Percentiles rank a stretch among this genome's conserved stretches.
Conservation (phyloP, 345 rosid species). For the Limnanthes douglasii region DNA sequence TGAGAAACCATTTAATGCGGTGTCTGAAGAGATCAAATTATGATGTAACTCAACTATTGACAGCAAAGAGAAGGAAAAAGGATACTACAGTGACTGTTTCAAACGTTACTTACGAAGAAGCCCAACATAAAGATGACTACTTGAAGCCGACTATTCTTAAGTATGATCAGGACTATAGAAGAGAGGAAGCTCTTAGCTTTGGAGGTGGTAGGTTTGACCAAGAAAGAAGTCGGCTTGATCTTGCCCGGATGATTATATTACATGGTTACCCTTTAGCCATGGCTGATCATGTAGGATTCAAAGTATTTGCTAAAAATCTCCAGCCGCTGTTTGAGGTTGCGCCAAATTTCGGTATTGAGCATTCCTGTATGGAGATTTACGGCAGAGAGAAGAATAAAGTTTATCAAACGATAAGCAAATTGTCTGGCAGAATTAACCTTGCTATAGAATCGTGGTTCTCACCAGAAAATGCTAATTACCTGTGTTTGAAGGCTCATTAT, state of each 20-base stretch:
- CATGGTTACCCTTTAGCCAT: constrained; percentile 73
- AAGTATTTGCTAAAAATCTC: constrained; percentile 73
- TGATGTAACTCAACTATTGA: constrained; percentile 76
- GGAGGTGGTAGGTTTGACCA: constrained; percentile 69
- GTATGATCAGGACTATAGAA: constrained; percentile 60
- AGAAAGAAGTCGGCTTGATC: constrained; percentile 63
- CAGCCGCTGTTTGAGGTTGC: constrained; percentile 74
- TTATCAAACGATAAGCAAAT: constrained; percentile 31
- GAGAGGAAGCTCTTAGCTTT: constrained; percentile 46
- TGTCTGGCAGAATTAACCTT: constrained; percentile 64
- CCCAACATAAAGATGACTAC: constrained; percentile 56
- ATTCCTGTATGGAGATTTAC: constrained; percentile 64
- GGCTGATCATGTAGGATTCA: constrained; percentile 90
- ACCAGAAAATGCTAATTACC: constrained; percentile 28
- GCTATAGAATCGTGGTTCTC: constrained; percentile 76
- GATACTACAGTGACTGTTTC: constrained; percentile 39
- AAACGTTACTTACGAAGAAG: constrained; percentile 46
- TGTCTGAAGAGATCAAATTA: constrained; percentile 77
- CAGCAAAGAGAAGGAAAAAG: constrained; percentile 65
- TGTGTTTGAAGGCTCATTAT: constrained; percentile 62
- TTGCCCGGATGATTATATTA: constrained; percentile 82
- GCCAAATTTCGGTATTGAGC: constrained; percentile 40
- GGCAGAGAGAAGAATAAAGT: constrained; percentile 66
- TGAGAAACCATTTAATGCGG: constrained; percentile 82
- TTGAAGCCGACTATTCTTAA: constrained; percentile 34